Conservation (phyloP, 2,329 filamentous ascomycete genomes). For the Penicillium olsonii region DNA sequence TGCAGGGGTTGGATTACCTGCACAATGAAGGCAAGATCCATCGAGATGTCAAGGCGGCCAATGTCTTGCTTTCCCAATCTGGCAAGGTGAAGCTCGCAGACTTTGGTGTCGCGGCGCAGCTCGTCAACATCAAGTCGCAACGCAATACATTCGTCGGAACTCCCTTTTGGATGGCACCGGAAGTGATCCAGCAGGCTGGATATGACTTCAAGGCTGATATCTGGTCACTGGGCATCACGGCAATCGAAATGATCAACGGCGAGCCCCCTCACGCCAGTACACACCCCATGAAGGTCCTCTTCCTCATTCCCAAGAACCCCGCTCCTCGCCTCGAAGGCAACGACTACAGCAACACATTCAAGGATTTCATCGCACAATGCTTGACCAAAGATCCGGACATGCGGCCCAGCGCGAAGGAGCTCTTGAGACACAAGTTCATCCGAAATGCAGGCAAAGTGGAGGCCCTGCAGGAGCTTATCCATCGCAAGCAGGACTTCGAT, state of each 20-base stretch:
- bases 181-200: slow-evolving; percentile 84
- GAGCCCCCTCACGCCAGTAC: slow-evolving; percentile 85
- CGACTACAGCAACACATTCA: slow-evolving; percentile 83
- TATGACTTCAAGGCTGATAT: slow-evolving; percentile 91
- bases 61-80: slow-evolving; percentile 84
- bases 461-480: slow-evolving; percentile 81
- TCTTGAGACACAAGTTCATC: slow-evolving; percentile 87
- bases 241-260: slow-evolving; percentile 83
- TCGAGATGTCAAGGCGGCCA: slow-evolving; percentile 94
- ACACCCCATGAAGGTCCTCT: slow-evolving; percentile 92
- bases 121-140: slow-evolving; percentile 97
- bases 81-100: slow-evolving; percentile 95
- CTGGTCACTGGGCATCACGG: slow-evolving; percentile 89
- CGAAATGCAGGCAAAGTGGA: slow-evolving; percentile 84
- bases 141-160: slow-evolving; percentile 97
- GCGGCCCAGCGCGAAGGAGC: slow-evolving; percentile 79
- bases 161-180: slow-evolving; percentile 95
- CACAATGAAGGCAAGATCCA: slow-evolving; percentile 95
- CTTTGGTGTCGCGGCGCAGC: slow-evolving; percentile 93
- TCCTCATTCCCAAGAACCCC: slow-evolving; percentile 85
- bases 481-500: slow-evolving; percentile 78
- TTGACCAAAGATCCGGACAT: slow-evolving; percentile 88
- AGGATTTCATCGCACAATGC: slow-evolving; percentile 88
- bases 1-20: slow-evolving; percentile 88
- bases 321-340: slow-evolving; percentile 80